phyloP scores from a whole-genome alignment of 495 filamentous ascomycete genomes.

The Cudoniella acicularis region DNA sequence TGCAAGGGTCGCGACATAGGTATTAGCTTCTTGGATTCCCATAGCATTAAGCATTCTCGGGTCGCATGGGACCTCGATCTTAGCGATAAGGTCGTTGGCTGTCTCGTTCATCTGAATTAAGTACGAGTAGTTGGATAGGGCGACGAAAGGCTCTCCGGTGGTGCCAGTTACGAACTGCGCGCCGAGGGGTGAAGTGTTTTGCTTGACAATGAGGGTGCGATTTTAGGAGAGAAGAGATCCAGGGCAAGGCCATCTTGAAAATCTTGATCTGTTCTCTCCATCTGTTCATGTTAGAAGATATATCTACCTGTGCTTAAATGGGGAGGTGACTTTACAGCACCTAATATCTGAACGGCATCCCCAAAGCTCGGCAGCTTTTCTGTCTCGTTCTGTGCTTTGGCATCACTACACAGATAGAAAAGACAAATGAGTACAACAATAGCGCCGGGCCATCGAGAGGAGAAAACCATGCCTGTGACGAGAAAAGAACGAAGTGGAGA shows the following conservation, averaged over 20 bases:
- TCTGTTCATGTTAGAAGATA: conserved; percentile 6
- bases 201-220: conserved; percentile 17
- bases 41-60: conserved; percentile 8
- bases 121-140: conserved; percentile 18
- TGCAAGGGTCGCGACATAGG: conserved; percentile 14
- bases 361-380: conserved; percentile 15
- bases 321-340: conserved; percentile 6
- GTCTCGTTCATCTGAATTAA: conserved; percentile 20
- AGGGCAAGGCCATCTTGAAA: conserved; percentile 20
- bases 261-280: conserved; percentile 22
- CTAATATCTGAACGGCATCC: conserved; percentile 11
- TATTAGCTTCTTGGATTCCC: conserved; percentile 17
- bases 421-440: conserved; percentile 5
- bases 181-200: conserved; percentile 19
- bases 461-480: conserved; percentile 15
- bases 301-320: background rate
- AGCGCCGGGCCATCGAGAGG: conserved; percentile 6
- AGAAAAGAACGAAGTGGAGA: background rate
- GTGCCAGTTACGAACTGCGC: conserved; percentile 18
- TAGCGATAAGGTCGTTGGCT: conserved; percentile 20
- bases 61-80: conserved; percentile 21
- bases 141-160: conserved; percentile 15
- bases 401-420: conserved; percentile 1
- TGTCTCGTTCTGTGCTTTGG: conserved; percentile 13
- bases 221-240: conserved; percentile 20